Conservation (phyloP, 1,284 basidiomycete genomes). For the Microbotryomycetes sp. region DNA sequence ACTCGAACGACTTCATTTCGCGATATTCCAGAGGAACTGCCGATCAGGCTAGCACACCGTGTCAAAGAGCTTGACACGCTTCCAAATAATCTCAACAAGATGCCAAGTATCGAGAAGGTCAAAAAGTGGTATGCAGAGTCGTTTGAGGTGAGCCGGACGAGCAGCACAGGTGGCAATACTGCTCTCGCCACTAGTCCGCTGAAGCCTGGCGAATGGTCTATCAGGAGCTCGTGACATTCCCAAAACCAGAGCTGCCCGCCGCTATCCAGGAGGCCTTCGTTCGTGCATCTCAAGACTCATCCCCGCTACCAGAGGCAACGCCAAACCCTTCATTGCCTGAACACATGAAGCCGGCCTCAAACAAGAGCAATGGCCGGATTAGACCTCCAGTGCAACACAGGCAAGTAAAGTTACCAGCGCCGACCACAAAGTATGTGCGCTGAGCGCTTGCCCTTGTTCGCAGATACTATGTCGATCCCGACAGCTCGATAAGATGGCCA, state of each 20-base stretch:
- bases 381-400: conserved; percentile 21
- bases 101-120: conserved; percentile 90
- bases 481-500: conserved; percentile 63
- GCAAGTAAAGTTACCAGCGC: conserved; percentile 4
- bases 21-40: conserved; percentile 79
- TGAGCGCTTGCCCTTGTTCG: conserved; percentile 1
- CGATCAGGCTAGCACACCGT: conserved; percentile 88
- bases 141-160: conserved; percentile 65
- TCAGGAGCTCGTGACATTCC: conserved; percentile 81
- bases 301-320: conserved; percentile 46
- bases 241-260: conserved; percentile 60
- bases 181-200: neutral
- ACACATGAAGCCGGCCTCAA: conserved; percentile 34
- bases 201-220: neutral
- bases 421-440: neutral
- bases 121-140: conserved; percentile 99
- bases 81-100: conserved; percentile 81
- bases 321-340: conserved; percentile 61
- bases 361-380: conserved; percentile 14
- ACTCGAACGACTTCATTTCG: no score
- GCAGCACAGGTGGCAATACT: no score
- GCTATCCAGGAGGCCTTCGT: conserved; percentile 60
- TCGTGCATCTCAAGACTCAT: conserved; percentile 25
- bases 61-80: conserved; percentile 94
- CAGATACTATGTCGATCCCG: conserved; percentile 78